Base-by-base conservation (phyloP, 2,329 filamentous ascomycete species). In the Botrytis fabae region DNA sequence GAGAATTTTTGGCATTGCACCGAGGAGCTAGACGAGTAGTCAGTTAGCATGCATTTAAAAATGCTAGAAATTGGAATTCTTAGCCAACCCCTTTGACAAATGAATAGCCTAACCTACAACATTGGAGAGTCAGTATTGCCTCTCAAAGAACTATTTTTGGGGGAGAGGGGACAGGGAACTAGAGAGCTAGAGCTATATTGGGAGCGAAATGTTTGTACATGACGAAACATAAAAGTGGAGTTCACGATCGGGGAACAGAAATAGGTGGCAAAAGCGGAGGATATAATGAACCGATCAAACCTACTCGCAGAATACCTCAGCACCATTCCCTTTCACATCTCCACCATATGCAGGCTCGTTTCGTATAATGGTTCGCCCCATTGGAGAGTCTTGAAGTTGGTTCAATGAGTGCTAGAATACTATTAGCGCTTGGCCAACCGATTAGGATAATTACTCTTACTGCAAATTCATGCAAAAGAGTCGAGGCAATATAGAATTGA, bases 401-500 rank as follows among this genome's bases (percentile, higher is more conserved):
- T 60, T 44, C 18, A 69, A 54, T 14, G 66, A 38, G n/a, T 69
- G 66, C 66, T 69, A 22, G 35, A 32, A 44, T 35, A 42, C 7
- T 32, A n/a, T 69, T 25, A 69, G 66, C n/a, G 48, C 9, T 42
- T 44, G 16, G 9, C 3, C 16, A 18, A 18, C 16, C 4, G 44
- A 60, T 42, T 4, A n/a, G 16, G 42, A 32, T 60, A 16, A 32
- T 10, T 12, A 42, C 1, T 4, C 28, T 69, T 60, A 69, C 66
- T n/a, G 66, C 51, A 32, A 60, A 60, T 18, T 69, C 66, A 44
- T 69, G 66, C 32, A 69, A 18, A 25, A 69, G 14, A 22, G 28
- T 44, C 20, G 66, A 32, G 18, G 66, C 66, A 42, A 69, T 69
- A n/a, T 57, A 69, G 7, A 69, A 69, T 59, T 69, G 66, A 6